Conservation (phyloP, 2,329 filamentous ascomycete genomes). For the Didymellaceae sp. region DNA sequence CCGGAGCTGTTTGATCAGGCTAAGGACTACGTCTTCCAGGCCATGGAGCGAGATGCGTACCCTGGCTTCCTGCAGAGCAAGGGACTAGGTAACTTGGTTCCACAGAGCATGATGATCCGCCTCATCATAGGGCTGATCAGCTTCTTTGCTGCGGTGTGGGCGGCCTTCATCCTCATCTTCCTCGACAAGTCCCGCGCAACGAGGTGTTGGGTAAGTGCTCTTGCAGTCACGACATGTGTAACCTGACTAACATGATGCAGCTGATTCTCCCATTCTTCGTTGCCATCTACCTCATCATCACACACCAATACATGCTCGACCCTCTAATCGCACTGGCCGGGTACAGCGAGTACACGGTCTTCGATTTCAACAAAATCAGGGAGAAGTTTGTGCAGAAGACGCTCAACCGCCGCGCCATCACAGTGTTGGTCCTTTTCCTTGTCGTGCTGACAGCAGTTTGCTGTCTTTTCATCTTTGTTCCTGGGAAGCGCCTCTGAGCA, state of each 20-base stretch:
- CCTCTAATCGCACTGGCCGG: constrained; percentile 88
- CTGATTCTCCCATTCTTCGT: constrained; percentile 89
- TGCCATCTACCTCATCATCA: constrained; percentile 74
- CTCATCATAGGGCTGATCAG: constrained; percentile 83
- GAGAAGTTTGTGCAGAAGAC: constrained; percentile 91
- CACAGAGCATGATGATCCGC: constrained; percentile 83
- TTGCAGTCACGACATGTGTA: neutral
- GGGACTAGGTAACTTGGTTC: constrained; percentile 93
- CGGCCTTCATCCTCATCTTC: constrained; percentile 91
- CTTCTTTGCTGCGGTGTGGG: constrained; percentile 94
- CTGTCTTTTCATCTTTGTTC: constrained; percentile 92
- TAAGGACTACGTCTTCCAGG: constrained; percentile 99
- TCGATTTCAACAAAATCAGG: constrained; percentile 85
- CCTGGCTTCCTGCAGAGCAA: constrained; percentile 95
- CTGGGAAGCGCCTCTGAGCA: constrained; percentile 75
- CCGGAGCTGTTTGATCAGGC: constrained; percentile 96
- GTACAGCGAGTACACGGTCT: constrained; percentile 94
- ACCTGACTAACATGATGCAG: constrained; percentile 51
- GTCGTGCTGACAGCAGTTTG: constrained; percentile 82
- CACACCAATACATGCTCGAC: constrained; percentile 95
- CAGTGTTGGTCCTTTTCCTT: constrained; percentile 77
- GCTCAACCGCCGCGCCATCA: constrained; percentile 80
- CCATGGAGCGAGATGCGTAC: constrained; percentile 99
- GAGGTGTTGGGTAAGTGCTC: constrained; percentile 78
- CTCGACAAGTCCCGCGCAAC: constrained; percentile 76